phyloP scores from a whole-genome alignment of 768 basidiomycete genomes.

The Aureoboletus auriporus region DNA sequence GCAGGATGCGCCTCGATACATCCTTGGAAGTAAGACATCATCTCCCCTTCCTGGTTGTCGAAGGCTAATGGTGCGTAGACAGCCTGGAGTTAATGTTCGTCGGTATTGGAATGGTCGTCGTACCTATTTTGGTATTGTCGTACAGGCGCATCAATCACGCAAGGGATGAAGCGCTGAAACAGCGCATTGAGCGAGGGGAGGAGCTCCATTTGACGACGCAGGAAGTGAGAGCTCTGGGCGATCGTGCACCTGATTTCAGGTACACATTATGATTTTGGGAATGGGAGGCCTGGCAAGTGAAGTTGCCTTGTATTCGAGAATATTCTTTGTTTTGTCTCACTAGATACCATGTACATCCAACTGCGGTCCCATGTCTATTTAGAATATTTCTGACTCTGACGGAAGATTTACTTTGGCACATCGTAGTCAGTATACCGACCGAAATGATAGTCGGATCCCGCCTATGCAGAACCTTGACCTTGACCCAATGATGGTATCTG shows the following conservation, averaged over 20 bases:
- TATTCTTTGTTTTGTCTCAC: no score
- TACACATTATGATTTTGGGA: conserved; percentile 39
- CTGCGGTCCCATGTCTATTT: no score
- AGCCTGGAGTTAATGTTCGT: conserved; percentile 65
- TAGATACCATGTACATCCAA: no score
- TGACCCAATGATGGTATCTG: no score
- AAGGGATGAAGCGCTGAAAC: conserved; percentile 35
- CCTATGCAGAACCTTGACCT: no score
- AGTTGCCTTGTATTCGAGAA: no score
- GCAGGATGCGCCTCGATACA: conserved; percentile 55
- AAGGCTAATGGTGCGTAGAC: conserved; percentile 33
- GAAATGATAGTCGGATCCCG: no score
- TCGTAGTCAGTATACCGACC: no score
- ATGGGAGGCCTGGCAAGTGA: no score
- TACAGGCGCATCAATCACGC: conserved; percentile 55
- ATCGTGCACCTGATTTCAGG: conserved; percentile 60
- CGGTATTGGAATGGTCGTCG: conserved; percentile 53
- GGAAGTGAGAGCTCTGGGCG: conserved; percentile 41
- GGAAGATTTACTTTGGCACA: no score
- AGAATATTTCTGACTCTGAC: no score
- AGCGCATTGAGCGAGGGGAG: conserved; percentile 16
- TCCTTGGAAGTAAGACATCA: conserved; percentile 53
- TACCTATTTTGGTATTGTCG: conserved; percentile 43
- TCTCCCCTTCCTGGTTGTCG: neutral
- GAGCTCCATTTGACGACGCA: conserved; percentile 10